phyloP scores from a whole-genome alignment of 768 basidiomycete genomes.

The Ramaria sp. region DNA sequence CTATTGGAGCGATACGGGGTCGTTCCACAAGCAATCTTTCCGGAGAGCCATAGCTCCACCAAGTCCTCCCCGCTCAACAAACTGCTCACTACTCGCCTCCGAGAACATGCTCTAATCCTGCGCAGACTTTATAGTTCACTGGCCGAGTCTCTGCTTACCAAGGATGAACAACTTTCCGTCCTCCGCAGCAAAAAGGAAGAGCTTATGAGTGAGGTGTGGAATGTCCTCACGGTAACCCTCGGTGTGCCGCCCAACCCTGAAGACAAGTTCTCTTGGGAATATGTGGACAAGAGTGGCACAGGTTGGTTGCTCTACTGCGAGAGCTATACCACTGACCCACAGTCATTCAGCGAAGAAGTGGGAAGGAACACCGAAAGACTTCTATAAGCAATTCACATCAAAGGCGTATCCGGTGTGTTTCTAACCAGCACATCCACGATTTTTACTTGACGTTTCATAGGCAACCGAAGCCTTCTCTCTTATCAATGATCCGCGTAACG shows the following conservation, averaged over 20 bases:
- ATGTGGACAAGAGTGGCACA: conserved; percentile 61
- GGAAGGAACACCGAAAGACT: conserved; percentile 75
- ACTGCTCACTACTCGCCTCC: conserved; percentile 81
- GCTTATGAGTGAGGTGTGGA: conserved; percentile 76
- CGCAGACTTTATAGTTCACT: conserved; percentile 51
- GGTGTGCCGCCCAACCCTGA: conserved; percentile 75
- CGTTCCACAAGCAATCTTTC: conserved; percentile 72
- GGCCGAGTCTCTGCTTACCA: conserved; percentile 30
- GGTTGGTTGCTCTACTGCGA: no score
- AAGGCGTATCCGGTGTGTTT: conserved; percentile 42
- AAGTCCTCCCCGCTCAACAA: conserved; percentile 60
- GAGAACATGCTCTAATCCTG: conserved; percentile 81
- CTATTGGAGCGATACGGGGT: conserved; percentile 72
- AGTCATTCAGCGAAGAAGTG: conserved; percentile 48
- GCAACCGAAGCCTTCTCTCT: conserved; percentile 78
- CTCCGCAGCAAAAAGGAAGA: conserved; percentile 79
- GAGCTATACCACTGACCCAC: no score
- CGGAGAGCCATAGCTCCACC: conserved; percentile 78
- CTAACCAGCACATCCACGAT: background rate
- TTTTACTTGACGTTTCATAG: conserved; percentile 21
- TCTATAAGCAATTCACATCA: conserved; percentile 55
- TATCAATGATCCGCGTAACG: conserved; percentile 90
- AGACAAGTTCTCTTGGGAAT: conserved; percentile 77
- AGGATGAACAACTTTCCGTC: conserved; percentile 35
- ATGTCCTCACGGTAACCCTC: conserved; percentile 72